These are phyloP conservation scores for Iris pallida DNA, from an alignment of 116 monocot genomes.

Conservation along the genomic window DNA sequence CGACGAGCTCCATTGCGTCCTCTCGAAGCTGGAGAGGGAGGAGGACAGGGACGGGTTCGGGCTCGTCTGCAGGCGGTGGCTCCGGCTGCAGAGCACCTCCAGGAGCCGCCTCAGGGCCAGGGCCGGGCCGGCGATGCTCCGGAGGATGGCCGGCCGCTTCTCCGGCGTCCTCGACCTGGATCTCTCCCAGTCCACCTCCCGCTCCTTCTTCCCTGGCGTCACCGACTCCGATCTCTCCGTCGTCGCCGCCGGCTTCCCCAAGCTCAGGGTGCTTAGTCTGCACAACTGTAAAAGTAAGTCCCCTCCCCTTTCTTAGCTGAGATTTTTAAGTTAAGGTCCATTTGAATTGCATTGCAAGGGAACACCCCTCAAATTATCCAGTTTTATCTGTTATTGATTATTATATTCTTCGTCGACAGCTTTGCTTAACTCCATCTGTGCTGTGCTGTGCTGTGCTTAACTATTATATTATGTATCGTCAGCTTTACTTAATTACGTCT, in stretches of 20 bases:
- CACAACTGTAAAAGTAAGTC: constrained; percentile 76
- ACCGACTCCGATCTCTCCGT: constrained; percentile 71
- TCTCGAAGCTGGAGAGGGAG: constrained; percentile 40
- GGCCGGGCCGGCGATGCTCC: constrained; percentile 75
- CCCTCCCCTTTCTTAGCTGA: neutral
- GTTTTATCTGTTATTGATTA: no score
- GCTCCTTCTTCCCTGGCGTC: constrained; percentile 84
- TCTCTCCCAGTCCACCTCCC: constrained; percentile 65
- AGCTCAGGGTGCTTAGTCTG: constrained; percentile 40
- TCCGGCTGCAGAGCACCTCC: constrained; percentile 70
- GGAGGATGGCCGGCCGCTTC: constrained; percentile 69
- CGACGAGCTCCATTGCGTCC: constrained; percentile 69
- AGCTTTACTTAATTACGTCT: no score
- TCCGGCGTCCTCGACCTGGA: constrained; percentile 62
- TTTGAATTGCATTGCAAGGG: no score
- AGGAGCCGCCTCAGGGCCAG: constrained; percentile 61
- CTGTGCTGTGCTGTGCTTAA: no score
- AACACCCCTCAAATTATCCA: no score
- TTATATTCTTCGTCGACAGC: no score
- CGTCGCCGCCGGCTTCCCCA: constrained; percentile 49
- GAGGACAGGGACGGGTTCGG: constrained; percentile 69
- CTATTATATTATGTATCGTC: no score
- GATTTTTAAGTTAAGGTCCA: no score
- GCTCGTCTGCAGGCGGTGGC: constrained; percentile 92
- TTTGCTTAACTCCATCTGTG: no score